phyloP scores from a whole-genome alignment of 306 rosid genomes.

The Vigna radiata region DNA sequence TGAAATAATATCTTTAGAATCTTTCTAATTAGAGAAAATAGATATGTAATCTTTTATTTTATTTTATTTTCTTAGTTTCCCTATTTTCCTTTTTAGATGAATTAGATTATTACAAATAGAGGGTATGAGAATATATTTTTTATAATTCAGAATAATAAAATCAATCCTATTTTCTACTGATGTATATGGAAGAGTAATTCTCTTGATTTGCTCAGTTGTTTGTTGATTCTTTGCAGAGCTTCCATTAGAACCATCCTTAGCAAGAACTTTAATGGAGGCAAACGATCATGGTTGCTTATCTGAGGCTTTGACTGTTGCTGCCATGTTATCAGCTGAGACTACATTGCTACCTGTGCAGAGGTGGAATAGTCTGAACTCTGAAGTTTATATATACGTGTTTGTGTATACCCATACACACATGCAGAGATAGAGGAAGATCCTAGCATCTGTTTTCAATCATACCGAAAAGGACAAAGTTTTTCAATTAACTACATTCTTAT shows the following conservation, averaged over 20 bases:
- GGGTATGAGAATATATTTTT: no score
- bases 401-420: neutral
- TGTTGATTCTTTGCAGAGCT: constrained; percentile 67
- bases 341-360: constrained; percentile 83
- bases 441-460: constrained; percentile 22
- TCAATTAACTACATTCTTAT: constrained; percentile 1
- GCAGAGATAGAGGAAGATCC: neutral
- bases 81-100: no score
- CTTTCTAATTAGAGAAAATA: no score
- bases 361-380: constrained; percentile 45
- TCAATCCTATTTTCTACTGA: no score
- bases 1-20: no score
- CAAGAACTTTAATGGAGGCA: constrained; percentile 93
- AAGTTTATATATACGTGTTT: neutral
- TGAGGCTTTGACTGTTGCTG: constrained; percentile 92
- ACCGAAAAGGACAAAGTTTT: constrained; percentile 8
- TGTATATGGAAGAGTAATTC: constrained; percentile 34
- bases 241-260: constrained; percentile 96
- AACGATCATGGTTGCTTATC: constrained; percentile 80
- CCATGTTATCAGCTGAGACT: constrained; percentile 93
- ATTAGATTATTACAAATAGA: no score
- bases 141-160: no score
- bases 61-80: no score
- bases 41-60: no score
- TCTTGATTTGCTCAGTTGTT: constrained; percentile 37